Evolutionary conservation across 164 flowering plant species (phyloP).

Genomic region (Protea cynaroides): DNA sequence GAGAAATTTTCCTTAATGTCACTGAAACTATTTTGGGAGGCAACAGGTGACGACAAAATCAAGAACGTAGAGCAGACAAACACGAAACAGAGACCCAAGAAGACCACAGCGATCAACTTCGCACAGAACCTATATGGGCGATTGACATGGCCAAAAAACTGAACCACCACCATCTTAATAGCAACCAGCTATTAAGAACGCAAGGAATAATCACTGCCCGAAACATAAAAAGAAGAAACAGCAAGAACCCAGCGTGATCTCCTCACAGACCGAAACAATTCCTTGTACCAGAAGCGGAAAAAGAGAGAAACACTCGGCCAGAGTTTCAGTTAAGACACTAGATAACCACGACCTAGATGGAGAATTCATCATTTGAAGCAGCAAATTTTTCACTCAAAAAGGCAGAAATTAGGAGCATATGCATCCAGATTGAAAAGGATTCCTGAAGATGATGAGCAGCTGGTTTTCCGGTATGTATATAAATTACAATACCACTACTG

Average conservation of each 20-base stretch:
- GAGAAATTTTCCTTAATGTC: slow-evolving; percentile 56
- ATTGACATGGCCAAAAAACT: slow-evolving; percentile 54
- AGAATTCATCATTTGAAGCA: too few relatives aligned
- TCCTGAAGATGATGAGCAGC: not conserved
- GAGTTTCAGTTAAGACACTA: too few relatives aligned
- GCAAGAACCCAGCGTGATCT: not conserved
- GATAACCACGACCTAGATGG: too few relatives aligned
- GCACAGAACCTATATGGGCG: slow-evolving; percentile 63
- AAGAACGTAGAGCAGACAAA: slow-evolving; percentile 70
- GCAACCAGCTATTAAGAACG: not conserved
- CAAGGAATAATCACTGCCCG: too few relatives aligned
- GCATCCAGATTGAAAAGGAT: slow-evolving; percentile 3
- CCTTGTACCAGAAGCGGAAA: too few relatives aligned
- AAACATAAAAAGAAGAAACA: too few relatives aligned
- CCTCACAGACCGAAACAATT: not conserved
- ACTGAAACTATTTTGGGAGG: slow-evolving; percentile 58
- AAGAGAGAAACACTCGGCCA: too few relatives aligned
- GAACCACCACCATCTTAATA: slow-evolving; percentile 41
- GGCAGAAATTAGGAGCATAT: slow-evolving; percentile 1
- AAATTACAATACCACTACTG: not conserved
- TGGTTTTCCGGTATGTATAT: not conserved
- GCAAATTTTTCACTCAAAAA: too few relatives aligned
- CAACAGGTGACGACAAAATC: slow-evolving; percentile 39
- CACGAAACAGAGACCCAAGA: slow-evolving; percentile 73
- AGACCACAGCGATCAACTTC: slow-evolving; percentile 61